Conservation (phyloP, 495 filamentous ascomycete species). For the Cudoniella acicularis region DNA sequence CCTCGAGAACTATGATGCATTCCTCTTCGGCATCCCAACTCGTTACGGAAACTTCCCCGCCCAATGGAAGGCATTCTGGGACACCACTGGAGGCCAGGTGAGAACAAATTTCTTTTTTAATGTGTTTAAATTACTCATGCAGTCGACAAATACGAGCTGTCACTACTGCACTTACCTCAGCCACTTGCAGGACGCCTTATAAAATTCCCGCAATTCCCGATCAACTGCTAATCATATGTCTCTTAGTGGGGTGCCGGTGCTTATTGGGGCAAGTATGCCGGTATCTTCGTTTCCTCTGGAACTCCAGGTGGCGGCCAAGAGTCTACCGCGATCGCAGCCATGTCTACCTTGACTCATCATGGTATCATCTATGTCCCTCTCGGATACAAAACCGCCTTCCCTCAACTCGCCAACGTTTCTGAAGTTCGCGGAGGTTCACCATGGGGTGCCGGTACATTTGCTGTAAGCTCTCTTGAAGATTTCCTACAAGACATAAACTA, state of each 20-base stretch:
- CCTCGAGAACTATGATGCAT: constrained; percentile 79
- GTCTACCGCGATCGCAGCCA: constrained; percentile 72
- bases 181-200: too few relatives aligned
- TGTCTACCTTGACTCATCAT: constrained; percentile 91
- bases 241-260: not conserved
- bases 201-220: too few relatives aligned
- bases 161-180: too few relatives aligned
- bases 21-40: constrained; percentile 96
- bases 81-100: constrained; percentile 23
- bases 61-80: constrained; percentile 71
- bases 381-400: constrained; percentile 82
- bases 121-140: not conserved
- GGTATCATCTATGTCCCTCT: constrained; percentile 94
- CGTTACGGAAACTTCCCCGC: constrained; percentile 97
- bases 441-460: constrained; percentile 95
- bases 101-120: not conserved
- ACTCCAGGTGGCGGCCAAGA: constrained; percentile 90
- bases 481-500: constrained; percentile 19
- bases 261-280: constrained; percentile 79
- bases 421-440: constrained; percentile 83
- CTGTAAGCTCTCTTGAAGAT: constrained; percentile 39
- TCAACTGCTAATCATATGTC: not conserved
- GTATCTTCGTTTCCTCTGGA: constrained; percentile 84
- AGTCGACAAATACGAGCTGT: too few relatives aligned
- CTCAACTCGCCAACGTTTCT: constrained; percentile 57